Evolutionary conservation across 139 green algal species (phyloP).

Genomic region (Volvox reticuliferus): DNA sequence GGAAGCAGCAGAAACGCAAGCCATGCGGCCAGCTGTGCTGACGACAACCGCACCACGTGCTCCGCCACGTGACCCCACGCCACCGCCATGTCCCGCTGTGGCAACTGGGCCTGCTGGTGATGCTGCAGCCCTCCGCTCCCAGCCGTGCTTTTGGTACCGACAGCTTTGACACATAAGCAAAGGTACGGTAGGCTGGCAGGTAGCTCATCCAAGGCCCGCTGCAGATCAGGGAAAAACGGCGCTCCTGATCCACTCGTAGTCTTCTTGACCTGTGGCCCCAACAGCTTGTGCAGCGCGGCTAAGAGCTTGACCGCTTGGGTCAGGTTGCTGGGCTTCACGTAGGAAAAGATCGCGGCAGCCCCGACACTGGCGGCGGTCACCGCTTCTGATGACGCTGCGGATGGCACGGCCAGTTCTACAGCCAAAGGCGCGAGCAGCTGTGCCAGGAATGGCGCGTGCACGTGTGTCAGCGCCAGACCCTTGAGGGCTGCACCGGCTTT

Average conservation of each 20-base stretch:
- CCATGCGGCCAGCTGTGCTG: not conserved
- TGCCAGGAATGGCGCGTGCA: slow-evolving; percentile 13
- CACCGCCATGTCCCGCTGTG: slow-evolving; percentile 23
- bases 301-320: slow-evolving; percentile 29
- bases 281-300: slow-evolving; percentile 38
- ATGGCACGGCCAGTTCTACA: not conserved
- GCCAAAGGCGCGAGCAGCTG: slow-evolving; percentile 19
- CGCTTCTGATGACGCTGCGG: not conserved
- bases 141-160: not conserved
- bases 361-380: not conserved
- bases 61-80: slow-evolving; percentile 39
- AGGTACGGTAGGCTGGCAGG: slow-evolving; percentile 18
- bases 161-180: slow-evolving; percentile 39
- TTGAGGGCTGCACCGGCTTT: slow-evolving; percentile 32
- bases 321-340: slow-evolving; percentile 38
- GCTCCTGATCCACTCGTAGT: not conserved
- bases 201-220: slow-evolving; percentile 1
- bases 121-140: not conserved
- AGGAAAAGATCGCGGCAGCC: not conserved
- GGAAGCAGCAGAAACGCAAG: slow-evolving; percentile 29
- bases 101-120: not conserved
- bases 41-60: not conserved
- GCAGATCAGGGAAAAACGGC: not conserved
- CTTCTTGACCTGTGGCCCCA: slow-evolving; percentile 21
- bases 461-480: not conserved